Evolutionary conservation across 2,329 filamentous ascomycete species (phyloP).

Genomic region (Colletotrichum sp.): DNA sequence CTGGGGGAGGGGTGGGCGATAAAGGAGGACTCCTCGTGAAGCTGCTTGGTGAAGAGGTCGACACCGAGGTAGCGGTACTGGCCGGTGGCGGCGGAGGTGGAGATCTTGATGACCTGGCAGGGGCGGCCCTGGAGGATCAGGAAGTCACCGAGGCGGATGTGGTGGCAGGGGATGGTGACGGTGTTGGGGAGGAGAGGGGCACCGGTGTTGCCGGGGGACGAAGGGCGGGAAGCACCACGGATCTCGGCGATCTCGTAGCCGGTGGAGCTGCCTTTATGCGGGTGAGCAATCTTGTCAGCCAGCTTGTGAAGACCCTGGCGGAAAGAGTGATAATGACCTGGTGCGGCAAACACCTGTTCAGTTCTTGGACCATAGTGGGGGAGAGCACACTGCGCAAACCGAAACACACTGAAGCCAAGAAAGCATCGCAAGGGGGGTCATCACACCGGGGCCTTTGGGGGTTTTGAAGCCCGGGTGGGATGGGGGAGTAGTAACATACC

Average conservation of each 20-base stretch:
- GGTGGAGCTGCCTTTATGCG: constrained; percentile 44
- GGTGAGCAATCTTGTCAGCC: constrained; percentile 58
- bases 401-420: constrained; percentile 17
- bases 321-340: constrained; percentile 66
- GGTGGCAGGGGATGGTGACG: constrained; percentile 98
- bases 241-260: constrained; percentile 51
- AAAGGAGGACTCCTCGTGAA: constrained; percentile 98
- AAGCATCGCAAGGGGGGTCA: not conserved
- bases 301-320: constrained; percentile 61
- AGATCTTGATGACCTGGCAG: constrained; percentile 99
- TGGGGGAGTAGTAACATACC: constrained; percentile 44
- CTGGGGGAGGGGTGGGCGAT: constrained; percentile 96
- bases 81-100: constrained; percentile 94
- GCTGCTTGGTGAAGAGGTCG: constrained; percentile 99
- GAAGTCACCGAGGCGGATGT: constrained; percentile 98
- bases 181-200: constrained; percentile 69
- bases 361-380: constrained; percentile 15
- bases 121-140: constrained; percentile 98
- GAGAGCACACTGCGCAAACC: constrained; percentile 19
- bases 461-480: not conserved
- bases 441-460: not conserved
- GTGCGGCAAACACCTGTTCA: constrained; percentile 7
- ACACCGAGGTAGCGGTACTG: constrained; percentile 99
- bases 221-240: constrained; percentile 41
- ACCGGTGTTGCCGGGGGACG: constrained; percentile 34